phyloP scores from a whole-genome alignment of 768 basidiomycete species.

The Collybia mongolica region DNA sequence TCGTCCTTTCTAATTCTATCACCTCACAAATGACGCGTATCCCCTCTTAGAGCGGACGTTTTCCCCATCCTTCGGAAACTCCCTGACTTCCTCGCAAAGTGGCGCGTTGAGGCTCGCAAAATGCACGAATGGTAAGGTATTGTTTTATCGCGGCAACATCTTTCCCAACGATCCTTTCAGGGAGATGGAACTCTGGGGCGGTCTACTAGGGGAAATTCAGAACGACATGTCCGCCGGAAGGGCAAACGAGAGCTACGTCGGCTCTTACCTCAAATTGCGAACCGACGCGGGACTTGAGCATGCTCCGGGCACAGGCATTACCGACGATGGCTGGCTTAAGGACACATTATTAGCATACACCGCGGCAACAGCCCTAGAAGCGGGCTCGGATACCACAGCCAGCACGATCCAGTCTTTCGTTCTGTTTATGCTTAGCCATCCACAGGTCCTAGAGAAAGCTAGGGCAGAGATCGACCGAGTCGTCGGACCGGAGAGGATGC shows the following conservation, averaged over 20 bases:
- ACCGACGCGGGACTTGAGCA: constrained; percentile 18
- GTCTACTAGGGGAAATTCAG: constrained; percentile 20
- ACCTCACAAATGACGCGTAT: neutral
- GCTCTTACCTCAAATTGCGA: constrained; percentile 19
- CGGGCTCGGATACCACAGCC: constrained; percentile 27
- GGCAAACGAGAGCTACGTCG: constrained; percentile 17
- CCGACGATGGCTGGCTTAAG: constrained; percentile 25
- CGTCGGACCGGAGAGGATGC: constrained; percentile 24
- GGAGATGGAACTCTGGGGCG: constrained; percentile 26
- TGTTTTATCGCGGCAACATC: neutral
- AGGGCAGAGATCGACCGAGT: constrained; percentile 27
- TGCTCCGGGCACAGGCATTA: constrained; percentile 23
- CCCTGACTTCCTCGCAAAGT: constrained; percentile 23
- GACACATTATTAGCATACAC: constrained; percentile 26
- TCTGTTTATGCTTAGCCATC: constrained; percentile 25
- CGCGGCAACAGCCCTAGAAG: constrained; percentile 25
- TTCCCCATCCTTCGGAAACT: constrained; percentile 24
- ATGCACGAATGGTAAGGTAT: constrained; percentile 22
- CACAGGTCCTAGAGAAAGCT: constrained; percentile 17
- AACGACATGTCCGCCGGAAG: constrained; percentile 17
- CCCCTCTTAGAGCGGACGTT: constrained; percentile 16
- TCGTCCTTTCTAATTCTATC: neutral
- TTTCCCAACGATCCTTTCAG: constrained; percentile 5
- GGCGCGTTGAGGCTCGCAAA: constrained; percentile 20
- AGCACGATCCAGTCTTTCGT: constrained; percentile 23